A percentile compares a stretch with the other conserved stretches of the same genome.
These are phyloP conservation scores for Codiaeum variegatum DNA, from an alignment of 441 rosid genomes.

Conservation along the genomic window DNA sequence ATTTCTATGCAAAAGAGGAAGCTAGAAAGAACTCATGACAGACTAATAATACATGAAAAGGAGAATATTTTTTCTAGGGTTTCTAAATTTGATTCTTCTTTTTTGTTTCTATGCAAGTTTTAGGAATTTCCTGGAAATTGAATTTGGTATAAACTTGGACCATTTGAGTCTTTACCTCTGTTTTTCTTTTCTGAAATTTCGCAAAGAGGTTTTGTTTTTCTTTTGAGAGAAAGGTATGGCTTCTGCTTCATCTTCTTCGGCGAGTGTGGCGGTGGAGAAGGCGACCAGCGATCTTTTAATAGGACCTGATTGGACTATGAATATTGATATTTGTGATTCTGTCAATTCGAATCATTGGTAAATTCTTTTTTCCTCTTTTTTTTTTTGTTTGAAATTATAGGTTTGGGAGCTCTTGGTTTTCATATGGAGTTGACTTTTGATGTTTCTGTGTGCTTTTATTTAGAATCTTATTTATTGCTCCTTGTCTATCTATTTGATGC, in stretches of 20 bases:
- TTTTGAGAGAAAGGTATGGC: conserved; percentile 13
- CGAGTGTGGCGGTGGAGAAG: conserved; percentile 85
- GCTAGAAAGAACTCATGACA: background rate
- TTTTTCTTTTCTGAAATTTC: background rate
- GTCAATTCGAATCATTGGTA: conserved; percentile 82
- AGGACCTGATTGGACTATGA: conserved; percentile 95
- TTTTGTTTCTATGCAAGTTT: too few species aligned
- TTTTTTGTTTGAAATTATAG: background rate
- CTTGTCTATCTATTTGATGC: background rate
- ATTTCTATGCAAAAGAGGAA: background rate
- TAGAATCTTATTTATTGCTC: background rate
- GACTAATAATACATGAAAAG: background rate
- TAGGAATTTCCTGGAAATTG: conserved; percentile 24
- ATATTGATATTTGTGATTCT: conserved; percentile 93
- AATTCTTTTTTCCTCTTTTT: background rate
- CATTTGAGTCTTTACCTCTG: background rate
- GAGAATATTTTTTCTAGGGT: background rate
- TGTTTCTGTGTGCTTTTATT: background rate
- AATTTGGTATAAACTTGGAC: background rate
- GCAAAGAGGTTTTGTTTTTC: conserved; percentile 3
- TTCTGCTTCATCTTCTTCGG: conserved; percentile 58
- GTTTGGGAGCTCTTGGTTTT: background rate
- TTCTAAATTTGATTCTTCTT: background rate
- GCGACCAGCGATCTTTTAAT: conserved; percentile 91
- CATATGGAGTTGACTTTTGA: background rate